These are phyloP conservation scores for Eucalyptus rudis DNA, from an alignment of 345 rosid genomes.

Conservation along the genomic window DNA sequence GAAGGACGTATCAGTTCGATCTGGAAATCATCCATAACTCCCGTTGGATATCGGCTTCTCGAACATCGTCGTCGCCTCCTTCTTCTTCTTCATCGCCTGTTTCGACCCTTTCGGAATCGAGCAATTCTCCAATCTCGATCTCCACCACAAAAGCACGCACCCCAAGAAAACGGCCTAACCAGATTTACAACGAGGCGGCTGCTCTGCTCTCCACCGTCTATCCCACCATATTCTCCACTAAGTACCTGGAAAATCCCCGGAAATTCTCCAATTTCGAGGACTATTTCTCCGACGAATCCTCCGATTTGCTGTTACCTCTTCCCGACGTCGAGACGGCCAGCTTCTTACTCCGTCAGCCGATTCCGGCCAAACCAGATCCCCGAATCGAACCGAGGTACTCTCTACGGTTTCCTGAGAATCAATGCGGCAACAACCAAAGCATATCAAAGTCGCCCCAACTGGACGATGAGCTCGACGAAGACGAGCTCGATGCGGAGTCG, in stretches of 20 bases:
- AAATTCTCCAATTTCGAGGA: slow-evolving; percentile 37
- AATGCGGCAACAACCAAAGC: background rate
- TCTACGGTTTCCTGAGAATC: slow-evolving; percentile 6
- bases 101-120: slow-evolving; percentile 81
- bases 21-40: slow-evolving; percentile 59
- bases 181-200: slow-evolving; percentile 90
- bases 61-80: slow-evolving; percentile 17
- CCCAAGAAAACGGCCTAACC: slow-evolving; percentile 80
- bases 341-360: slow-evolving; percentile 26
- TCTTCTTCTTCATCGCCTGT: slow-evolving; percentile 53
- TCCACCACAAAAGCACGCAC: slow-evolving; percentile 77
- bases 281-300: slow-evolving; percentile 22
- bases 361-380: background rate
- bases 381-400: slow-evolving; percentile 5
- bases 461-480: slow-evolving; percentile 6
- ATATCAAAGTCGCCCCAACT: slow-evolving; percentile 4
- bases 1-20: slow-evolving; percentile 63
- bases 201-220: slow-evolving; percentile 79
- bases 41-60: slow-evolving; percentile 17
- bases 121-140: slow-evolving; percentile 60
- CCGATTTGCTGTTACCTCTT: slow-evolving; percentile 44
- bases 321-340: slow-evolving; percentile 41
- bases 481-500: slow-evolving; percentile 70
- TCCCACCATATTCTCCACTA: slow-evolving; percentile 58
- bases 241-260: slow-evolving; percentile 19